Base-by-base conservation (phyloP, 176 grass and related monocot genomes). In the Thalia dealbata region DNA sequence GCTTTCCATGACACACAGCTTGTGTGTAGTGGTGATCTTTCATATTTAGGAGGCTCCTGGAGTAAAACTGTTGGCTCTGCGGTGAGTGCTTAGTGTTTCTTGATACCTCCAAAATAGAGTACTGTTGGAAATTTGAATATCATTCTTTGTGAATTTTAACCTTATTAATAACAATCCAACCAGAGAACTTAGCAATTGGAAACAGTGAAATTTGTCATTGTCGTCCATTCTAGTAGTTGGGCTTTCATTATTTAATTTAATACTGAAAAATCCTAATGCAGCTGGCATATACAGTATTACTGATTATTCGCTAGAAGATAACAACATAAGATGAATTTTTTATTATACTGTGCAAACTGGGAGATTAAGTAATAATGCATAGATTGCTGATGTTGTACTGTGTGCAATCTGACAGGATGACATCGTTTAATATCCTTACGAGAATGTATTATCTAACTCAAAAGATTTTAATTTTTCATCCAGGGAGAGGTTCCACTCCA, bases 401-500 rank as follows among this genome's bases (percentile, higher is more conserved):
- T 58, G 14, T 58, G 21, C 54, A 58, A 58, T 22, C 54, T n/a
- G 54, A 58, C 21, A 58, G 16, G 6, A 8, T n/a, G 1, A 19
- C 54, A 58, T 58, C 19, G 54, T 4, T 51, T 29, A 15, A 29
- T 0, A 41, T 2, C 55, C 10, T 21, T 61, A 83, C 70, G 26
- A 14, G 27, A 50, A 32, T 76, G 77, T 54, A 76, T 74, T 77
- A 16, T 84, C 11, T 68, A 12, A 52, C 22, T 80, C 54, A 83
- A 62, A 62, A 68, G 26, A 30, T 50, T 43, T 27, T 30, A 67
- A 8, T 22, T 78, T 70, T 46, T 73, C 75, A 82, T 12, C 69
- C 71, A 92, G 95, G 95, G 95, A n/a, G 95, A 92, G 81, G 79
- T 92, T 85, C 95, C 90, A n/a, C 83, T 97, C n/a, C 95, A 97